Evolutionary conservation across 75 land plant species (phyloP), one percentile per base, ranked within the genome.

Genomic region (Azolla pinnata): DNA sequence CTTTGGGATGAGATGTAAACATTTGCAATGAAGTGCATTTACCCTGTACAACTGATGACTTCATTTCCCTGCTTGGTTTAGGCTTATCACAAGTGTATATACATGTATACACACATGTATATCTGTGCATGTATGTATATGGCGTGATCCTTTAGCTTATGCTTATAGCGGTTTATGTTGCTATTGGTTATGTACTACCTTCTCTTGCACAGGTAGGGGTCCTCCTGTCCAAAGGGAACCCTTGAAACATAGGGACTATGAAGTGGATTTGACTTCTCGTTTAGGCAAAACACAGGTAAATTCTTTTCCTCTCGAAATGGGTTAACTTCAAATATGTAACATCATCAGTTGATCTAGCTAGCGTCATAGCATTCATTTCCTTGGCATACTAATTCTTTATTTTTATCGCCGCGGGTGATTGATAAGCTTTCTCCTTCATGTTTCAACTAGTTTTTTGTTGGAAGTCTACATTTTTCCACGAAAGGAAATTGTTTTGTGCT

Each of bases 181-280:
- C 42, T 48, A 3, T 8, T 48, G 18, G 4, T 8, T 48, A 24
- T 55, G 33, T 24, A 2, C 19, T 40, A 9, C 29, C 40, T 12
- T 35, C 8, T 33, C 24, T 60, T n/a, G n/a, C n/a, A 40, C 72
- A 85, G 90, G 73, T 2, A 81, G 79, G 60, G 87, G 66, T 45
- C 90, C 98, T 56, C 76, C 84, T 30, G 85, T 88, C 54, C 96
- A 93, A 56, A 78, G 95, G 68, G 83, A 93, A 56, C 98, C 98
- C 2, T 72, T 93, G 79, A 93, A 93, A 65, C 86, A 93, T 52
- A 74, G 98, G 24, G 98, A 93, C 63, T 93, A 74, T 73, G 96
- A 88, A 70, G 98, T 93, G 0, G 96, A 93, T 59, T 90, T 93
- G 8, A 85, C 84, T 10, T 85, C 98, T 32, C 90, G 98, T 2